Evolutionary conservation across 352 stramenopile species (phyloP).

Genomic region (Peronospora belbahrii): DNA sequence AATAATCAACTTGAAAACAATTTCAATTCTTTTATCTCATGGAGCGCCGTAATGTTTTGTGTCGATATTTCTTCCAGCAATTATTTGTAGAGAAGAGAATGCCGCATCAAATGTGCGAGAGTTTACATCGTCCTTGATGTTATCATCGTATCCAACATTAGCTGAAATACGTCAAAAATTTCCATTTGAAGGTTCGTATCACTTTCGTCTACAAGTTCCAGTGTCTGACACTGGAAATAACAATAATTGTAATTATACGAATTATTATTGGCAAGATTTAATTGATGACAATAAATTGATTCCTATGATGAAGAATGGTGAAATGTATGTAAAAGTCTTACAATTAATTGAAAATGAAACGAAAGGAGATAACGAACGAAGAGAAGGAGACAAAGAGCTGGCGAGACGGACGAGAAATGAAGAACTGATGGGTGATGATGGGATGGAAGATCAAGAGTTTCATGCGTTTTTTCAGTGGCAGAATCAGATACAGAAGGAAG

Average conservation of each 20-base stretch:
- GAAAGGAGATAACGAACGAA: constrained; percentile 8
- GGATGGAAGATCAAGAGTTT: constrained; percentile 60
- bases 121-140: constrained; percentile 49
- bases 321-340: constrained; percentile 72
- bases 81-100: constrained; percentile 50
- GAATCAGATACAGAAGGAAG: constrained; percentile 11
- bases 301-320: constrained; percentile 24
- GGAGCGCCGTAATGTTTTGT: constrained; percentile 42
- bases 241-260: too few species aligned
- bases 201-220: constrained; percentile 69
- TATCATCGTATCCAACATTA: constrained; percentile 59
- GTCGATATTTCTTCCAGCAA: constrained; percentile 79
- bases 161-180: constrained; percentile 59
- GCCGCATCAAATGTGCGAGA: constrained; percentile 33
- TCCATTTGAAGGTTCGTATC: constrained; percentile 63
- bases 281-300: constrained; percentile 39
- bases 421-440: constrained; percentile 42
- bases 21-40: background rate
- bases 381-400: background rate
- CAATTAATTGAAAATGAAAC: too few species aligned
- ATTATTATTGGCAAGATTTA: constrained; percentile 78
- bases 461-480: constrained; percentile 56
- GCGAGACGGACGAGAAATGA: constrained; percentile 6
- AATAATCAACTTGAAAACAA: too few species aligned
- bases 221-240: too few species aligned